phyloP scores from a whole-genome alignment of 306 rosid genomes.

The Neltuma alba region DNA sequence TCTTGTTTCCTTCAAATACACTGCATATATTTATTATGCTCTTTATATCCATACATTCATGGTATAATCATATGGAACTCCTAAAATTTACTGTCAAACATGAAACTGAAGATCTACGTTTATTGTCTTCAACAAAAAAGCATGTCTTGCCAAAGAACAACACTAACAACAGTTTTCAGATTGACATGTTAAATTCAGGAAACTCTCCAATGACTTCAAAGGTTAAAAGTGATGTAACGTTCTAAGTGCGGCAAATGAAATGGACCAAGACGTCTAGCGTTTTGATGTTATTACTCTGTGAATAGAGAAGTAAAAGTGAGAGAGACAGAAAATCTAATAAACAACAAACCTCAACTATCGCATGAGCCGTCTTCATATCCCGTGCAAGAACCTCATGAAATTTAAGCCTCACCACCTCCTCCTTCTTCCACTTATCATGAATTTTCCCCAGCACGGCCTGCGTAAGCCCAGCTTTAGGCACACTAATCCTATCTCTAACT shows the following conservation, averaged over 20 bases:
- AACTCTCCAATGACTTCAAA: not conserved
- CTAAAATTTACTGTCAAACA: not conserved
- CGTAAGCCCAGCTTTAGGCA: constrained; percentile 82
- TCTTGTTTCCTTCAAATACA: not conserved
- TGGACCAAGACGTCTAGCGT: constrained; percentile 21
- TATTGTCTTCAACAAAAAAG: not conserved
- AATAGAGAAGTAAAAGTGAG: not conserved
- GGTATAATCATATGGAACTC: not conserved
- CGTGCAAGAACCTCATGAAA: constrained; percentile 80
- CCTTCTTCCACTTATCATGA: constrained; percentile 73
- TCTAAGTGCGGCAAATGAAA: constrained; percentile 20
- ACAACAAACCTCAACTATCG: constrained; percentile 72
- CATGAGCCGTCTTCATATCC: constrained; percentile 86
- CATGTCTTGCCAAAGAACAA: not conserved
- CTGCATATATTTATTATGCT: not conserved
- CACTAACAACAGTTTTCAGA: not conserved
- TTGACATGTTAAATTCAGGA: not conserved
- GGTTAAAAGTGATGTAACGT: not conserved
- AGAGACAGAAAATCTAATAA: not conserved
- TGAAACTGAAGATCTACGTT: not conserved
- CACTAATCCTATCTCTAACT: constrained; percentile 58
- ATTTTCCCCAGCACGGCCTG: constrained; percentile 74
- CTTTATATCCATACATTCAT: not conserved
- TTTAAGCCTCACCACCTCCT: constrained; percentile 83
- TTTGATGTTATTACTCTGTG: not conserved